Base-by-base conservation (phyloP, 108 stramenopile species). In the Seminavis robusta region DNA sequence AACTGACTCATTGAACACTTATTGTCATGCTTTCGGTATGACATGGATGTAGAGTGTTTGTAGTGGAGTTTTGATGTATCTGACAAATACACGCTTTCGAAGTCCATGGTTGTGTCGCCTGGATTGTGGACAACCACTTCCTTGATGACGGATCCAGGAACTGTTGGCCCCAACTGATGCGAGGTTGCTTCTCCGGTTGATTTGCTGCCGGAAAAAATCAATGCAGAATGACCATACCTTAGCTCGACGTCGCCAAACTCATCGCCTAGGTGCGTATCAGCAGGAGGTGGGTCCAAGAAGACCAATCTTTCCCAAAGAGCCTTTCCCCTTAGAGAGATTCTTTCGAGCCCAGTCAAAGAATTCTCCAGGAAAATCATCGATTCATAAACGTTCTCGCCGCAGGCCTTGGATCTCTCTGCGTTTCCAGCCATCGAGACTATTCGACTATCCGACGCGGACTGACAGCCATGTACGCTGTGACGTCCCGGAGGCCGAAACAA, bases 321-420 rank as follows among this genome's bases (percentile, higher is more conserved):
- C 17, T 68, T 54, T 8, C 87, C 91, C 39, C 59, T 56, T 15
- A 92, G 34, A 40, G 59, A 54, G 9, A 92, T 63, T 54, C 77
- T 56, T 71, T 92, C 91, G 17, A 83, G 40, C 13, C 91, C 91
- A n/a, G 83, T 89, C 25, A 92, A 48, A 33, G 84, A 88, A 48
- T 92, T 92, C 42, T 88, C 85, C 16, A 92, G 69, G 33, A 76
- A 76, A 13, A 92, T 51, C 21, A 76, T 60, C 15, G 80, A 65
- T 45, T 59, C 60, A 52, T 85, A 92, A 11, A 40, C 52, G 36
- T 69, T 49, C 17, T 37, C 33, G 7, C 45, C 30, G 28, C 80
- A 81, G 16, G 46, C 15, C 31, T 67, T 33, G 10, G 41, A 42
- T 17, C 24, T 44, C 31, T 61, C 40, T 3, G 10, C 5, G 9